Evolutionary conservation across 2,329 filamentous ascomycete genomes (phyloP), one percentile per base, ranked within the genome.

Genomic region (Thelonectria blattea): DNA sequence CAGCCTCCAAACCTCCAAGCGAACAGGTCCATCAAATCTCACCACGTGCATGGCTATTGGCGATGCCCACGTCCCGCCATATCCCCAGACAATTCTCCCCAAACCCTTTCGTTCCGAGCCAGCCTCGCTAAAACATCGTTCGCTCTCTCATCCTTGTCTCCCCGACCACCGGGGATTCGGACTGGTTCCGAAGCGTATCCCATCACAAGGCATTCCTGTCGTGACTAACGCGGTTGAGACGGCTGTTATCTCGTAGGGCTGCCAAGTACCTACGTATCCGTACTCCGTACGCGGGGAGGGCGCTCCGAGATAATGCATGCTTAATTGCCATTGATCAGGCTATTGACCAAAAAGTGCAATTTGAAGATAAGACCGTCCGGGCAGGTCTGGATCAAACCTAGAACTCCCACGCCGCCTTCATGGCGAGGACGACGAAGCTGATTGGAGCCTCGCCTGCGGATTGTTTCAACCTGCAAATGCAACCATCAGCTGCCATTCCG

Each of bases 21-120:
- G 49, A 61, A 27, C 42, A 12, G 37, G 54, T 63, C 58, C 68
- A 57, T 58, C 55, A 56, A n/a, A 58, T 61, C 54, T 63, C 62
- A 56, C 48, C 57, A 62, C 30, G 63, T 64, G 47, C 63, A 41
- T 57, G 52, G 42, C 27, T 18, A 15, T 41, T 39, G 42, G 30
- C 37, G 42, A 42, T 34, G 27, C 27, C 27, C 27, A 8, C 27
- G 27, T 20, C 42, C 30, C 24, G 17, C 5, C 15, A 5, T 22
- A 18, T 20, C 22, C 12, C 32, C 14, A 39, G 34, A 37, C 34
- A 5, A 27, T 18, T 17, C 8, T 20, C 43, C 30, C 10, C 8
- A 41, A 55, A 18, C 47, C 18, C 22, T 17, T 3, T 3, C 15
- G 2, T 41, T 20, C 52, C 22, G 14, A 52, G 37, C 34, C 22